phyloP scores from a whole-genome alignment of 2,329 filamentous ascomycete species.

The Colletotrichum caudatum region DNA sequence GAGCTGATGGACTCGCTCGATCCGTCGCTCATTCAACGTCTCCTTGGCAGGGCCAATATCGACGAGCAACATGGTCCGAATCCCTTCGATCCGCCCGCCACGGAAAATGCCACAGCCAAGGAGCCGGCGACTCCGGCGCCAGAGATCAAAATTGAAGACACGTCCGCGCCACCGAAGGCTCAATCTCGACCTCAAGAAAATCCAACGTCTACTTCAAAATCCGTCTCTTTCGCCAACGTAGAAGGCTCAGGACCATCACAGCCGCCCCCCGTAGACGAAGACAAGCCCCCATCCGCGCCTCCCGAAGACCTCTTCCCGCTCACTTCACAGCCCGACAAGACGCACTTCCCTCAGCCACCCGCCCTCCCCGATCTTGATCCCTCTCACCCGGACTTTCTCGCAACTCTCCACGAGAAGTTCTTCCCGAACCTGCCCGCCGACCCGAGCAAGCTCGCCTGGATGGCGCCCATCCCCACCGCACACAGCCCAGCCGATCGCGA shows the following conservation, averaged over 20 bases:
- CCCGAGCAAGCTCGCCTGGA: slow-evolving; percentile 89
- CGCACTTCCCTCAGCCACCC: slow-evolving; percentile 72
- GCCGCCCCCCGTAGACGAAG: slow-evolving; percentile 52
- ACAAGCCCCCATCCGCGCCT: slow-evolving; percentile 56
- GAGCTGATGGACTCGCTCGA: slow-evolving; percentile 86
- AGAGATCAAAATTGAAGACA: slow-evolving; percentile 53
- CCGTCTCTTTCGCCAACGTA: slow-evolving; percentile 11
- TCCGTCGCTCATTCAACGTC: slow-evolving; percentile 78
- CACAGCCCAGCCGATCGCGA: slow-evolving; percentile 74
- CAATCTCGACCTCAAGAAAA: slow-evolving; percentile 8
- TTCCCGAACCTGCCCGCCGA: slow-evolving; percentile 90
- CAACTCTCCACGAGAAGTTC: slow-evolving; percentile 89
- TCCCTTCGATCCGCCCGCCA: slow-evolving; percentile 55
- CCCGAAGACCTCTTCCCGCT: slow-evolving; percentile 58
- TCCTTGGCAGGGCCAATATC: slow-evolving; percentile 82
- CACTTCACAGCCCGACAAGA: slow-evolving; percentile 52
- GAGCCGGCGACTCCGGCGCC: slow-evolving; percentile 44
- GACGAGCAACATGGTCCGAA: slow-evolving; percentile 67
- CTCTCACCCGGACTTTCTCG: slow-evolving; percentile 83
- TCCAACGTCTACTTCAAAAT: slow-evolving; percentile 20
- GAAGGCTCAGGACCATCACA: slow-evolving; percentile 12
- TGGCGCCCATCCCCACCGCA: slow-evolving; percentile 77
- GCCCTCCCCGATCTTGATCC: slow-evolving; percentile 82
- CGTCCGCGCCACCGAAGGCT: slow-evolving; percentile 43
- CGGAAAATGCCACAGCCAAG: slow-evolving; percentile 20